Percentiles rank a stretch among this genome's conserved stretches.
Evolutionary conservation across 2,329 filamentous ascomycete species (phyloP).

Genomic region (Exophiala aquamarina): DNA sequence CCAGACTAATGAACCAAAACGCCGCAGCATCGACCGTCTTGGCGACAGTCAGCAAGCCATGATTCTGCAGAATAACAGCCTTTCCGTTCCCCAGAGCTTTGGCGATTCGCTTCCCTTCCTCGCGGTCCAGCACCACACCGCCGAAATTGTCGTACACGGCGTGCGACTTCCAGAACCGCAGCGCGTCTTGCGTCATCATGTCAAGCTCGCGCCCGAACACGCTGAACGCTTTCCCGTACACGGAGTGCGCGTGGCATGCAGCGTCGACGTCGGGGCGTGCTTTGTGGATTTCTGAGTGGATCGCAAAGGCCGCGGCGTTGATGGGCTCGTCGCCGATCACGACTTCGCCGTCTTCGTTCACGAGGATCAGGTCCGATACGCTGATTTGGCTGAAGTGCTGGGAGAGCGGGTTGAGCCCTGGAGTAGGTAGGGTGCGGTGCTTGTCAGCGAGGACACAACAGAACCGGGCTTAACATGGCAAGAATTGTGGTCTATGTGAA

Average conservation of each 20-base stretch:
- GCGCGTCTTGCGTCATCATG: constrained; percentile 49
- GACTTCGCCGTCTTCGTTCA: constrained; percentile 43
- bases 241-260: constrained; percentile 40
- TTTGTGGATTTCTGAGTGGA: constrained; percentile 46
- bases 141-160: constrained; percentile 49
- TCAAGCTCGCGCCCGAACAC: constrained; percentile 47
- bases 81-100: constrained; percentile 49
- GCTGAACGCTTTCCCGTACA: constrained; percentile 49
- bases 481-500: too few relatives aligned
- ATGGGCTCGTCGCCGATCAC: constrained; percentile 44
- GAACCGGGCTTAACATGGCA: too few relatives aligned
- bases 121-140: constrained; percentile 53
- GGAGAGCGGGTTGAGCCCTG: constrained; percentile 45
- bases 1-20: constrained; percentile 55
- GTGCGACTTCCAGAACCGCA: constrained; percentile 40
- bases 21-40: constrained; percentile 52
- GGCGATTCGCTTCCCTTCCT: constrained; percentile 54
- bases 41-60: constrained; percentile 55
- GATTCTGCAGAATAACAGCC: constrained; percentile 55
- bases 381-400: constrained; percentile 45
- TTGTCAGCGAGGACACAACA: too few relatives aligned
- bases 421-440: not conserved
- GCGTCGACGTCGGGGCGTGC: constrained; percentile 54
- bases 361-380: constrained; percentile 44
- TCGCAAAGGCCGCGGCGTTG: constrained; percentile 49